Evolutionary conservation across 192 early-diverging fungal species (phyloP).

Genomic region (Backusella circina): DNA sequence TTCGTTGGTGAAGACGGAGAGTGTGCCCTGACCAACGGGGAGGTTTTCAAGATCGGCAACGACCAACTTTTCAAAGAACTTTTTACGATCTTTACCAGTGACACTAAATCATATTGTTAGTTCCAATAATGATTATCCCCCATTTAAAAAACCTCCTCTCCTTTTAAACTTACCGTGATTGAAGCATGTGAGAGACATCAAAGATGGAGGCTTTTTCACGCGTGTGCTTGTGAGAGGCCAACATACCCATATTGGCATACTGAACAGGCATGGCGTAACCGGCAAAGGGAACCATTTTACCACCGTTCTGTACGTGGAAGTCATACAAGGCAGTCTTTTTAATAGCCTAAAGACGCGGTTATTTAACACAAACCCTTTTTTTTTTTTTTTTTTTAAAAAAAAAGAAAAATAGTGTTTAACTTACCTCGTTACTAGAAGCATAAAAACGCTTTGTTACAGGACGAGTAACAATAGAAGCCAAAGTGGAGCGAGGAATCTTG

Average conservation of each 20-base stretch:
- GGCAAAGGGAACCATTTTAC: slow-evolving; percentile 97
- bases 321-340: slow-evolving; percentile 87
- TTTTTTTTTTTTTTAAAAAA: too few relatives aligned
- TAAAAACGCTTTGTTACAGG: slow-evolving; percentile 8
- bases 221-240: slow-evolving; percentile 87
- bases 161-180: slow-evolving; percentile 73
- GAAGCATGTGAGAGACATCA: slow-evolving; percentile 99
- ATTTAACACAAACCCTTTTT: too few relatives aligned
- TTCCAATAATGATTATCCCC: background rate
- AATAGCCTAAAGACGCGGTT: slow-evolving; percentile 20
- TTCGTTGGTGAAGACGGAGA: slow-evolving; percentile 95
- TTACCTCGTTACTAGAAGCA: slow-evolving; percentile 12
- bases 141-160: background rate
- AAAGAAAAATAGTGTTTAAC: too few relatives aligned
- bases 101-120: slow-evolving; percentile 44
- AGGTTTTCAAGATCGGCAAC: slow-evolving; percentile 87
- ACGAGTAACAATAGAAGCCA: background rate
- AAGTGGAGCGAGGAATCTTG: slow-evolving; percentile 6
- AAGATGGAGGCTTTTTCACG: slow-evolving; percentile 89
- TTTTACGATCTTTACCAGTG: slow-evolving; percentile 79
- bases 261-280: slow-evolving; percentile 97
- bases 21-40: slow-evolving; percentile 72
- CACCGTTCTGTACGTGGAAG: slow-evolving; percentile 88
- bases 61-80: slow-evolving; percentile 87
- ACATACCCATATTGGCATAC: slow-evolving; percentile 78